phyloP scores from a whole-genome alignment of 176 grass and related monocot genomes.

The Raddia guianensis region DNA sequence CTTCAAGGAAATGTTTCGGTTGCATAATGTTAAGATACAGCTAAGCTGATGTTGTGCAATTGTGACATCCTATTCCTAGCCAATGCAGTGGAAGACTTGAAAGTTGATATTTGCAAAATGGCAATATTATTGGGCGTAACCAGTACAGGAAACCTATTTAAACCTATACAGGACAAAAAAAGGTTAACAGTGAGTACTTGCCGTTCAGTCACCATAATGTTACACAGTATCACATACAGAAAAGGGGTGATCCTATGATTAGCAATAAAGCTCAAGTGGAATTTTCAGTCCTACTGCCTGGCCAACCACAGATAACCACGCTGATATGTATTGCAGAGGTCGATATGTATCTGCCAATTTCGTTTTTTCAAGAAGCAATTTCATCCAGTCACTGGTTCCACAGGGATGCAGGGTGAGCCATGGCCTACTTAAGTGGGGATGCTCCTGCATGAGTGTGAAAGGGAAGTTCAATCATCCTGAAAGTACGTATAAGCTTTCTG shows the following conservation, averaged over 20 bases:
- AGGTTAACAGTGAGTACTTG: background rate
- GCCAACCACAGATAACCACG: slow-evolving; percentile 80
- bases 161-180: slow-evolving; percentile 2
- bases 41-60: background rate
- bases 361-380: slow-evolving; percentile 56
- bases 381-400: slow-evolving; percentile 89
- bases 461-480: background rate
- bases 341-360: slow-evolving; percentile 13
- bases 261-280: slow-evolving; percentile 62
- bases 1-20: background rate
- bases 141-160: background rate
- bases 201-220: background rate
- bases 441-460: slow-evolving; percentile 64
- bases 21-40: background rate
- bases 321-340: slow-evolving; percentile 61
- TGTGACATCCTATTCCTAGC: background rate
- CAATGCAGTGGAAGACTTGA: background rate
- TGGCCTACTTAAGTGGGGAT: slow-evolving; percentile 78
- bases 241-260: slow-evolving; percentile 35
- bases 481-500: background rate
- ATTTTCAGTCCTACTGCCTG: slow-evolving; percentile 81
- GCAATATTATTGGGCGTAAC: background rate
- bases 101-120: slow-evolving; percentile 19
- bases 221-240: background rate
- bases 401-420: slow-evolving; percentile 95